phyloP scores from a whole-genome alignment of 371 early-diverging fungal species.

The Dichotomocladium elegans region DNA sequence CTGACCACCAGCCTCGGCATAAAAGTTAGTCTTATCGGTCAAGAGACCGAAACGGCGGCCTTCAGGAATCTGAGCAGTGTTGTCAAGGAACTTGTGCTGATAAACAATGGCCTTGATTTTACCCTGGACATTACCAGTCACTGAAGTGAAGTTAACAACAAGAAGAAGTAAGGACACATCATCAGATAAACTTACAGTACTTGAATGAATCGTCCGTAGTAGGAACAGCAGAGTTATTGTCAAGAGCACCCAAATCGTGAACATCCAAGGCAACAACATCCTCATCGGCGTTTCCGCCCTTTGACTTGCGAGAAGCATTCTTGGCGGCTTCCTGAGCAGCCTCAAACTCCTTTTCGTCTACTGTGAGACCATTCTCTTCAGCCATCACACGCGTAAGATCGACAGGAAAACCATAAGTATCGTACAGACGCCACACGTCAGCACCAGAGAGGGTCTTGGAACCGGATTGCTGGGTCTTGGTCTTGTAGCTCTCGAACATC shows the following conservation, averaged over 20 bases:
- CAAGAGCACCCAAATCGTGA: constrained; percentile 87
- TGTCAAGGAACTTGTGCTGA: constrained; percentile 50
- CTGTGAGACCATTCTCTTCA: constrained; percentile 87
- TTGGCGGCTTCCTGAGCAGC: constrained; percentile 82
- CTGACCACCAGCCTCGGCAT: constrained; percentile 99
- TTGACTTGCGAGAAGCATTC: constrained; percentile 71
- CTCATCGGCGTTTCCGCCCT: constrained; percentile 53
- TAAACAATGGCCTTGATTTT: constrained; percentile 71
- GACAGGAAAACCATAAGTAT: constrained; percentile 99
- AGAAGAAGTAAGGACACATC: neutral
- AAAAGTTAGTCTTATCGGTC: constrained; percentile 97
- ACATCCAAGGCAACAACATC: constrained; percentile 82
- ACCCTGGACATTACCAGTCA: constrained; percentile 63
- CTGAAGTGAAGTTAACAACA: constrained; percentile 13
- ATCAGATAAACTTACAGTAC: constrained; percentile 46
- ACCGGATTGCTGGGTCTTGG: constrained; percentile 64
- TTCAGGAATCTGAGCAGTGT: constrained; percentile 48
- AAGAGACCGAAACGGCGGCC: constrained; percentile 79
- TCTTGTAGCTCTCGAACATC: constrained; percentile 84
- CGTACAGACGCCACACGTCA: constrained; percentile 98
- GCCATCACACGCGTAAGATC: constrained; percentile 99
- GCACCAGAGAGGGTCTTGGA: constrained; percentile 73
- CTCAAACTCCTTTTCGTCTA: constrained; percentile 89
- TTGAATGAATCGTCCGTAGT: constrained; percentile 92
- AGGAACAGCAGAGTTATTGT: constrained; percentile 65